These are phyloP conservation scores for Gautieria morchelliformis DNA, from an alignment of 768 basidiomycete genomes.

Conservation along the genomic window DNA sequence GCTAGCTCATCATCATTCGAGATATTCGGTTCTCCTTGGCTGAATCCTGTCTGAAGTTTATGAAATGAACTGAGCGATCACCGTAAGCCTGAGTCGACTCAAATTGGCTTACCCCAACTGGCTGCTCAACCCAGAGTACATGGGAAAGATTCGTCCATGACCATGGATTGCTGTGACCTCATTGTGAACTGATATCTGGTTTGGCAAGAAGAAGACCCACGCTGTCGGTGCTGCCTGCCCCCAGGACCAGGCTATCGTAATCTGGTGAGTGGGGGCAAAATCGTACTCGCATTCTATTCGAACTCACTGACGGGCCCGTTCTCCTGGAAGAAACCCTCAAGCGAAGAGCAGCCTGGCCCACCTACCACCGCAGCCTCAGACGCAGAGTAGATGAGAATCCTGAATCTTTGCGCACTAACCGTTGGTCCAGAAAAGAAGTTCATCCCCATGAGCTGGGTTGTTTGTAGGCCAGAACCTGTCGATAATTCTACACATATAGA, in stretches of 20 bases:
- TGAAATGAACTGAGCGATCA: background rate
- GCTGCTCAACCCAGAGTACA: conserved; percentile 15
- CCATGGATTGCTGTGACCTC: conserved; percentile 6
- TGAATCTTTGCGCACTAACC: conserved; percentile 11
- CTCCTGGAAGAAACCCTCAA: conserved; percentile 12
- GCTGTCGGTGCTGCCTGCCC: conserved; percentile 9
- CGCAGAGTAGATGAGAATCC: background rate
- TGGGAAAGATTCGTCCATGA: conserved; percentile 14
- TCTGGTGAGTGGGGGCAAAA: background rate
- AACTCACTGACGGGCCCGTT: conserved; percentile 10
- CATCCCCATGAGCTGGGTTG: conserved; percentile 20
- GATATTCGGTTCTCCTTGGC: conserved; percentile 6
- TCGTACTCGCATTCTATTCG: background rate
- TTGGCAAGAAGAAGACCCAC: background rate
- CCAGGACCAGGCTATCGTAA: conserved; percentile 11
- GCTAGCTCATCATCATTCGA: conserved; percentile 14
- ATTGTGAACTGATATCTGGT: background rate
- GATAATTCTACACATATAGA: background rate
- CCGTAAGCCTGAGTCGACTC: background rate
- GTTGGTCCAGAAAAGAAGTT: conserved; percentile 27
- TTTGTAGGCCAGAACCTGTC: conserved; percentile 26
- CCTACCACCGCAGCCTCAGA: background rate
- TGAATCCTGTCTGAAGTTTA: conserved; percentile 8
- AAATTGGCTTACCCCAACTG: conserved; percentile 13
- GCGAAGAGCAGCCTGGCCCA: conserved; percentile 11